Percentiles rank a stretch among this genome's conserved stretches.
Conservation (phyloP, 1,139 yeast species). For the Sugiyamaella novakii region DNA sequence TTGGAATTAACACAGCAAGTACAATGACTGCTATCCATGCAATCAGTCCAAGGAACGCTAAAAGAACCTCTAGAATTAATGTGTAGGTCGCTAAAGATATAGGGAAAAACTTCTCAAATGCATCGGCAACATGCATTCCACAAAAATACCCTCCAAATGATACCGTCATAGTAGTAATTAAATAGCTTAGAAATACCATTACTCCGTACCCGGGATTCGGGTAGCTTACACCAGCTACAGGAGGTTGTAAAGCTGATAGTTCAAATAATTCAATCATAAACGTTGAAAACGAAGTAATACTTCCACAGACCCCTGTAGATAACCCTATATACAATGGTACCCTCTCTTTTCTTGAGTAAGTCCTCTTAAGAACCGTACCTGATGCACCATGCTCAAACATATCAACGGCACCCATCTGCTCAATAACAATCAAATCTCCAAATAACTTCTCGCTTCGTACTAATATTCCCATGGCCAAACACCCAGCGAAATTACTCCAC, state of each 20-base stretch:
- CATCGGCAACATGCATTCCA: conserved; percentile 48
- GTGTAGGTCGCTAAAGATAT: conserved; percentile 17
- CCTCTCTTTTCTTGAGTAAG: conserved; percentile 42
- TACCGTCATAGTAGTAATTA: conserved; percentile 44
- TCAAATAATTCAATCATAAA: conserved; percentile 64
- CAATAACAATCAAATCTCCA: conserved; percentile 36
- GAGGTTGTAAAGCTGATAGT: conserved; percentile 47
- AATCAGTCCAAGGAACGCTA: conserved; percentile 38
- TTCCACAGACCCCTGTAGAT: conserved; percentile 88
- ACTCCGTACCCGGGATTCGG: conserved; percentile 80
- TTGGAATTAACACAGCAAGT: conserved; percentile 45
- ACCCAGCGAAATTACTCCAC: conserved; percentile 85
- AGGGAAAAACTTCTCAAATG: conserved; percentile 18
- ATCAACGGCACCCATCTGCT: conserved; percentile 3
- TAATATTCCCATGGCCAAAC: conserved; percentile 65
- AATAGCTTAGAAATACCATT: conserved; percentile 46
- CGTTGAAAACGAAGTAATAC: conserved; percentile 80
- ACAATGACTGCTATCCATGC: conserved; percentile 51
- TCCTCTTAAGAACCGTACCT: conserved; percentile 5
- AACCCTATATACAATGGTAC: conserved; percentile 61
- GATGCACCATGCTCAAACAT: conserved; percentile 8
- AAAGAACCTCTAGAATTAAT: conserved; percentile 19
- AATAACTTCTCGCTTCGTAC: conserved; percentile 36
- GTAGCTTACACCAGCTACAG: conserved; percentile 33
- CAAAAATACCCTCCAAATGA: conserved; percentile 48